Conservation (phyloP, 202 grass and related monocot genomes). For the Zoysia matrella region DNA sequence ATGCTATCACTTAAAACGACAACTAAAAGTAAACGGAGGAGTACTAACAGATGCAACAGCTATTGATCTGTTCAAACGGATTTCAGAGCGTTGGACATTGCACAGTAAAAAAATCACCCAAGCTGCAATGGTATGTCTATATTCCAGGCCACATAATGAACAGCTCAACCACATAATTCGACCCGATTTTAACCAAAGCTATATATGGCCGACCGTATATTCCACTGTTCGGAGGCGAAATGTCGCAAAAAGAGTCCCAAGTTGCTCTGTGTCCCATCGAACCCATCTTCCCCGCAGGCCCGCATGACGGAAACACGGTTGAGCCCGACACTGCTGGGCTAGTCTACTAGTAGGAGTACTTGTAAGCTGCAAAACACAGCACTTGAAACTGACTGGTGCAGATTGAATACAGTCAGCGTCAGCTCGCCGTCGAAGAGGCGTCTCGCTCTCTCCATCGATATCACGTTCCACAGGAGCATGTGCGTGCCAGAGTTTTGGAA, state of each 20-base stretch:
- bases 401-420: neutral
- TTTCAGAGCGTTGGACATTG: too few species aligned
- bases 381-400: neutral
- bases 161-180: too few species aligned
- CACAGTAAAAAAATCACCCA: too few species aligned
- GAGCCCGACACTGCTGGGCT: neutral
- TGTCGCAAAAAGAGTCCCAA: neutral
- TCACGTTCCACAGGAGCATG: neutral
- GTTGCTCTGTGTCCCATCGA: neutral
- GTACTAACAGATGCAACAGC: too few species aligned
- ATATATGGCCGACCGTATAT: neutral
- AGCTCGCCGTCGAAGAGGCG: neutral
- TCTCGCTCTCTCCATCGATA: neutral
- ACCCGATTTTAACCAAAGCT: neutral
- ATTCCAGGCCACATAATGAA: too few species aligned
- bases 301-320: neutral
- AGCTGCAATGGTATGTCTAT: too few species aligned
- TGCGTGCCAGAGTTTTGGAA: too few species aligned
- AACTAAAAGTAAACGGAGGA: too few species aligned
- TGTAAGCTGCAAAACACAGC: neutral
- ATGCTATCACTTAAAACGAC: too few species aligned
- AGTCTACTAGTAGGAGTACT: neutral
- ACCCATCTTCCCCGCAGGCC: too few species aligned
- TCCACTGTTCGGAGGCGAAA: neutral
- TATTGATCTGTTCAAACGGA: too few species aligned